Base-by-base conservation (phyloP, 2,329 filamentous ascomycete genomes). In the Nigrospora sphaerica region DNA sequence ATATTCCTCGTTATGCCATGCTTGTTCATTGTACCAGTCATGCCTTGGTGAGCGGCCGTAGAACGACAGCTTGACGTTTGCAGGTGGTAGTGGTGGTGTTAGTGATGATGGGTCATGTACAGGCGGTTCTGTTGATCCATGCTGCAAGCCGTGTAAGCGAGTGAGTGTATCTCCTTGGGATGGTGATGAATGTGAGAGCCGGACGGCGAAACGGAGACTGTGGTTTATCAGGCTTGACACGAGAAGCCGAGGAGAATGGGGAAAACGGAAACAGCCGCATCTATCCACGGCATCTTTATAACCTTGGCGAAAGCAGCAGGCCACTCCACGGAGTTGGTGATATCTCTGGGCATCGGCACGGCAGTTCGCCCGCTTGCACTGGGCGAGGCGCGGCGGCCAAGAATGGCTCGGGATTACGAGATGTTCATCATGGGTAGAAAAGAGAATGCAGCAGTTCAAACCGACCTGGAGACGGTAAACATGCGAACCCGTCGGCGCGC, bases 391-490 rank as follows among this genome's bases (percentile, higher is more conserved):
- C 23, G 23, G 23, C 28, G 13, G 35, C 17, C 14, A 56, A 57
- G 56, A 62, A 62, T 61, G 58, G 43, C 36, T 39, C 44, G 37
- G 52, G 48, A 62, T 61, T 60, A 41, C 47, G 17, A 52, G 52
- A 50, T 59, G 62, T 62, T 62, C 60, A 58, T 57, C 39, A 28
- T 44, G 45, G 16, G 33, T 14, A 9, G 14, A 40, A 7, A 17
- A 17, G 32, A 18, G 33, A 32, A 23, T 28, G 12, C 40, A 28
- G 23, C 23, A 28, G 10, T 42, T 39, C n/a, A 6, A 12, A 10
- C 6, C 7, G 39, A 17, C 14, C n/a, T 32, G 28, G 14, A 39
- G 17, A 28, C 18, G 17, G 14, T 9, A 23, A 23, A n/a, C 32
- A 34, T n/a, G 40, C 39, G 40, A 17, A 12, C 23, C 34, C 34